Evolutionary conservation across 2,329 filamentous ascomycete species (phyloP), one percentile per base, ranked within the genome.

Genomic region (Penicillium sclerotiorum): DNA sequence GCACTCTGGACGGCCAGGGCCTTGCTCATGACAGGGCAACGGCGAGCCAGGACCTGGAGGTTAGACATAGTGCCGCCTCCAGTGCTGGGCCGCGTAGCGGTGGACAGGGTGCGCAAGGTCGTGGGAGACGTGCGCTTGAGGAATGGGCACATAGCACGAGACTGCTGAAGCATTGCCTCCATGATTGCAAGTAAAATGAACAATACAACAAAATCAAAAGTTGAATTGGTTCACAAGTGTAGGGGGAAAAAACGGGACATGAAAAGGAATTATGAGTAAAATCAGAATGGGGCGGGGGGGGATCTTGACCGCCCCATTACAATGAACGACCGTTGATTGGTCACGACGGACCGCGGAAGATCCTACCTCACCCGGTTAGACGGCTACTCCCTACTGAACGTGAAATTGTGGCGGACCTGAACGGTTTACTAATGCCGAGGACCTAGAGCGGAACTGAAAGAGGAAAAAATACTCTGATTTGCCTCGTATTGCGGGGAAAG

Each of bases 11-110:
- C 87, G 54, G 90, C 89, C 71, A 99, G 84, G 35, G 94, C 94
- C 81, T 96, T 95, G 73, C 92, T 93, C 94, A 99, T 99, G 73
- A 99, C 88, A 51, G 94, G 94, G 82, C 94, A 99, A 73, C 93
- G 90, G 69, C 91, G 87, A 65, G 90, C 94, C 67, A 95, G 85
- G 61, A 94, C 85, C 79, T 97, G 94, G 65, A 99, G 82, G 77
- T 96, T 97, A 67, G 91, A 96, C 85, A 97, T 96, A 74, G 90
- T 90, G 66, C 92, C 90, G 60, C 92, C 93, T 65, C 91, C 89
- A 46, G 88, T 88, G 55, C 81, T 80, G 70, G 84, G 82, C 61
- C 78, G 81, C 67, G 76, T 83, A 68, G 76, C 85, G 73, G 77
- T 85, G 47, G 88, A 95, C 68, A 99, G 83, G 51, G 92, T 88